A percentile compares a stretch with the other conserved stretches of the same genome.
These are phyloP conservation scores for Penicillium manginii DNA, from an alignment of 495 filamentous ascomycete species.

Conservation along the genomic window DNA sequence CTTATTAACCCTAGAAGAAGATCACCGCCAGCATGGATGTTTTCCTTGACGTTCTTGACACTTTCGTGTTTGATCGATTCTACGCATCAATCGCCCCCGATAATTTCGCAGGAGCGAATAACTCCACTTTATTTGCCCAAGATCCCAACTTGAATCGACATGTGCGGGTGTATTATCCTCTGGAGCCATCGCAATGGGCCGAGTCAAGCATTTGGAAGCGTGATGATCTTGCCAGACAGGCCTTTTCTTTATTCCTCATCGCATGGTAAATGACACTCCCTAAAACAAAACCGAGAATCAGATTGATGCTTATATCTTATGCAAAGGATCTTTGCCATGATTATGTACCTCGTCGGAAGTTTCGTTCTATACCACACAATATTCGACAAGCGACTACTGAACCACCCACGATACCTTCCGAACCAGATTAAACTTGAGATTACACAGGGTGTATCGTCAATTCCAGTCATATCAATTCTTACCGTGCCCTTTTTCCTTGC, in stretches of 20 bases:
- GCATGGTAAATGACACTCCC: slow-evolving; percentile 58
- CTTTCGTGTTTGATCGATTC: slow-evolving; percentile 67
- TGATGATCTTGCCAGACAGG: slow-evolving; percentile 69
- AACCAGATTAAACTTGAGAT: slow-evolving; percentile 89
- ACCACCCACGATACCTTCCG: slow-evolving; percentile 89
- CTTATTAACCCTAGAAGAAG: neutral
- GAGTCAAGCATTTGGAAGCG: slow-evolving; percentile 69
- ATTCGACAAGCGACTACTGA: slow-evolving; percentile 83
- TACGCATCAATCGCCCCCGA: slow-evolving; percentile 67
- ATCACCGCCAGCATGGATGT: slow-evolving; percentile 67
- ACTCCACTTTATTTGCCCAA: slow-evolving; percentile 12
- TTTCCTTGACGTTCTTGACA: slow-evolving; percentile 74
- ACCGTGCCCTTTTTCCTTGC: slow-evolving; percentile 79
- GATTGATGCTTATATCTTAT: neutral
- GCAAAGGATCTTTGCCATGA: slow-evolving; percentile 66
- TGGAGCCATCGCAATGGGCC: slow-evolving; percentile 65
- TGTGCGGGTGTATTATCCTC: slow-evolving; percentile 59
- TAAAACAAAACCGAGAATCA: neutral
- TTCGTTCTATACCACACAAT: slow-evolving; percentile 80
- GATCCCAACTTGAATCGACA: slow-evolving; percentile 25
- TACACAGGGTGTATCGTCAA: slow-evolving; percentile 63
- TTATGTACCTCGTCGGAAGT: slow-evolving; percentile 73
- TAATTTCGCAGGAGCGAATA: slow-evolving; percentile 30
- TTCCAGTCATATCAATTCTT: slow-evolving; percentile 79
- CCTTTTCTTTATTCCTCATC: slow-evolving; percentile 66